These are phyloP conservation scores for Suhomyces panamericanus DNA, from an alignment of 1,139 yeast genomes.

Conservation along the genomic window DNA sequence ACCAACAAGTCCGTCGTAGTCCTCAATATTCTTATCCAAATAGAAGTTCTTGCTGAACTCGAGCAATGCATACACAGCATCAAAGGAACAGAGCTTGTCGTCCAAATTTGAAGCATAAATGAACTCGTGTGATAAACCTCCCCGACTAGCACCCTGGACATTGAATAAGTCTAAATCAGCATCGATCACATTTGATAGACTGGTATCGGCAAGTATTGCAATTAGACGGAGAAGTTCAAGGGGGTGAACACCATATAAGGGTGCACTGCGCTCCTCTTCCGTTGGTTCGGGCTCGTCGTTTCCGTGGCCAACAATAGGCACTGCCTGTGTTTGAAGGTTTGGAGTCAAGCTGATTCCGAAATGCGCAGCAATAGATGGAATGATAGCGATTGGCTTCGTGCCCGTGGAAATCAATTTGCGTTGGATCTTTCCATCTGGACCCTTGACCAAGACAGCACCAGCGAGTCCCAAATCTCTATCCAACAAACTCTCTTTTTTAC, in stretches of 20 bases:
- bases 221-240: slow-evolving; percentile 37
- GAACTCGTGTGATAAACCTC: slow-evolving; percentile 43
- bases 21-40: slow-evolving; percentile 18
- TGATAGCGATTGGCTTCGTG: slow-evolving; percentile 42
- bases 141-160: slow-evolving; percentile 41
- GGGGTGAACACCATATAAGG: slow-evolving; percentile 41
- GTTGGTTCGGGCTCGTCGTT: slow-evolving; percentile 13
- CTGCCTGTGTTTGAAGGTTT: slow-evolving; percentile 43
- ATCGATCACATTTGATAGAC: slow-evolving; percentile 29
- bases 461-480: slow-evolving; percentile 51
- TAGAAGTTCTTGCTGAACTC: slow-evolving; percentile 24
- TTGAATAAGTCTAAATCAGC: slow-evolving; percentile 46
- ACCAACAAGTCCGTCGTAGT: slow-evolving; percentile 33
- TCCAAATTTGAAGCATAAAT: slow-evolving; percentile 47
- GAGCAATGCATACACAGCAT: slow-evolving; percentile 39
- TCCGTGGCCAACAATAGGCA: slow-evolving; percentile 43
- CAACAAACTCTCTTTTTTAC: slow-evolving; percentile 39
- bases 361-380: slow-evolving; percentile 45
- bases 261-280: slow-evolving; percentile 36
- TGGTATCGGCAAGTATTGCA: slow-evolving; percentile 29
- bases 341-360: slow-evolving; percentile 38
- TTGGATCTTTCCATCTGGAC: slow-evolving; percentile 23
- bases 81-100: slow-evolving; percentile 46
- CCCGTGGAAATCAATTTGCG: slow-evolving; percentile 38
- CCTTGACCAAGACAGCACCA: slow-evolving; percentile 39